Conservation (phyloP, 106 monocot genomes). For the Platanthera guangdongensis region DNA sequence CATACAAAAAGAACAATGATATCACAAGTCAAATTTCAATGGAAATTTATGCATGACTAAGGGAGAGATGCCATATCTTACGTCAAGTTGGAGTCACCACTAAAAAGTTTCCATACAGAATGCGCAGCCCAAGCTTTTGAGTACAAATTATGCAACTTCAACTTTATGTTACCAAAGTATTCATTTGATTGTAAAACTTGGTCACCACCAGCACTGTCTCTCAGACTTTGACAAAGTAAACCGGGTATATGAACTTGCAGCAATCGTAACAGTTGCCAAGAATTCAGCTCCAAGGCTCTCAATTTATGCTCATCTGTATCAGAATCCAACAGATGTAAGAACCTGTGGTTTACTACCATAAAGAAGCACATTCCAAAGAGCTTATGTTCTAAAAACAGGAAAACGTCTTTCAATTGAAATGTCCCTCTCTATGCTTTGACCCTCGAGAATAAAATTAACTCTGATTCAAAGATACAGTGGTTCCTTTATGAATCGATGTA, state of each 20-base stretch:
- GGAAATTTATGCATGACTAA: not conserved
- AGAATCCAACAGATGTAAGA: slow-evolving; percentile 9
- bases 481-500: not conserved
- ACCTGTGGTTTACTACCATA: not conserved
- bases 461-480: not conserved
- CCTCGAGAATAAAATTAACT: not conserved
- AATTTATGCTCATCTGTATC: slow-evolving; percentile 71
- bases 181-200: slow-evolving; percentile 7
- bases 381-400: not conserved
- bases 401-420: not conserved
- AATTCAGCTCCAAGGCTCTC: slow-evolving; percentile 72
- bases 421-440: not conserved
- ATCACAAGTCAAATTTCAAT: not conserved
- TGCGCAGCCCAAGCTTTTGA: slow-evolving; percentile 49
- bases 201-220: slow-evolving; percentile 11
- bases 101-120: slow-evolving; percentile 28
- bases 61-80: slow-evolving; percentile 18
- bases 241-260: slow-evolving; percentile 61
- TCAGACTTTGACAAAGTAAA: slow-evolving; percentile 34
- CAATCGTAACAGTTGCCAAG: slow-evolving; percentile 83
- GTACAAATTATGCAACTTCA: slow-evolving; percentile 35
- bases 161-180: slow-evolving; percentile 11
- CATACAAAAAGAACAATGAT: slow-evolving; percentile 14
- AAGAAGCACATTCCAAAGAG: not conserved
- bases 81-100: slow-evolving; percentile 21